Base-by-base conservation (phyloP, 352 stramenopile species). In the Plasmopara viticola region DNA sequence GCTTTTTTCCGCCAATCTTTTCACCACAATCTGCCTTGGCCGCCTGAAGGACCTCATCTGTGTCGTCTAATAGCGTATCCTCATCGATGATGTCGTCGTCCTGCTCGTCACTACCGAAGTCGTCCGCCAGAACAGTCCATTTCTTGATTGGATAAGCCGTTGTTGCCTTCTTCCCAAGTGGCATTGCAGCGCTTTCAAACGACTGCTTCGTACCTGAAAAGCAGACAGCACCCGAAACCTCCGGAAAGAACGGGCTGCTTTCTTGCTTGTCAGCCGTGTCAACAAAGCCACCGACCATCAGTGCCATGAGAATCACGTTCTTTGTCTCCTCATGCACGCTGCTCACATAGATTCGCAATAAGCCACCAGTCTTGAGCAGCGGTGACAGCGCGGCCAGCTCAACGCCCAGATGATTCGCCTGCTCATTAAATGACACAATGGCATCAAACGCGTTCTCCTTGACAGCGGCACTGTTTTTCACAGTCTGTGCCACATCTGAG, bases 1-100 rank as follows among this genome's bases (percentile, higher is more conserved):
- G 80, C 60, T 86, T 86, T 68, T 97, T 97, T 41, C 87, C 86
- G 47, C 81, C 78, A 52, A 81, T 90, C 56, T 90, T 79, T 39
- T 88, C 81, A 2, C 62, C 84, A 48, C 78, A 90, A 44, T 90
- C 78, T 31, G 71, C 62, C 56, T 89, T 78, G 4, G 78, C 78
- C 1, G 77, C 64, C 61, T 87, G 62, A 29, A 90, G 66, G 14
- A 94, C 72, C n/a, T 87, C 83, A 46, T 95, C 80, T 15, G 75
- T 86, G 62, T 92, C 78, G 42, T 89, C 84, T 30, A 96, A 60
- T 33, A 94, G 56, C 8, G 78, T 82, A 56, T 95, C 78, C 54
- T 95, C 84, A 38, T 94, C 84, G 30, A 92, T 87, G 29, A 92
- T 83, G 39, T 88, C 74, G 41, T 85, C 72, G n/a, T 72, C 66